Conservation (phyloP, 2,329 filamentous ascomycete genomes). For the Colletotrichum eremochloae region DNA sequence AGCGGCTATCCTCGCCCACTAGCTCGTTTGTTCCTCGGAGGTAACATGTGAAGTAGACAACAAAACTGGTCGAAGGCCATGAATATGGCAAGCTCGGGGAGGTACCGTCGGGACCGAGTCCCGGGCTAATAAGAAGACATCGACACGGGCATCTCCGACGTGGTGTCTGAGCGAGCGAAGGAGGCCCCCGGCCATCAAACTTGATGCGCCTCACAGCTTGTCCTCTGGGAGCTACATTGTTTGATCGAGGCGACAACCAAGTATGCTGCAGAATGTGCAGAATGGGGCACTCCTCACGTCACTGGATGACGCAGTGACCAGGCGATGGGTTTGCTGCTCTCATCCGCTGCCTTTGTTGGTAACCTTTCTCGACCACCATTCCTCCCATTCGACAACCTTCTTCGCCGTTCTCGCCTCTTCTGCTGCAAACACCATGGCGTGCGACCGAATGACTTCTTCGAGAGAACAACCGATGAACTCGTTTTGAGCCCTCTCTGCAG, state of each 20-base stretch:
- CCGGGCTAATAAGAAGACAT: slow-evolving; percentile 8
- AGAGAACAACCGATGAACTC: slow-evolving; percentile 84
- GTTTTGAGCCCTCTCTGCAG: slow-evolving; percentile 78
- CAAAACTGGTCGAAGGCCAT: not conserved
- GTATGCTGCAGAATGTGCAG: too few relatives aligned
- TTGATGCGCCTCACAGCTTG: not conserved
- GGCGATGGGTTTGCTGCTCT: not conserved
- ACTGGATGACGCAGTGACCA: not conserved
- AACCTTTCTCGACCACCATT: slow-evolving; percentile 75
- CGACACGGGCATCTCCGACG: not conserved
- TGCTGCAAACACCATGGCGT: slow-evolving; percentile 93
- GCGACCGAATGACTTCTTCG: slow-evolving; percentile 89
- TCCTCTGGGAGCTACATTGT: not conserved
- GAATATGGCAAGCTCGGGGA: slow-evolving; percentile 10
- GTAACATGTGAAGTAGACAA: not conserved
- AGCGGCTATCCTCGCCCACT: not conserved
- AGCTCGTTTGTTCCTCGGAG: not conserved
- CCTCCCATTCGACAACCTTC: slow-evolving; percentile 79
- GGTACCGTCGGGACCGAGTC: slow-evolving; percentile 9
- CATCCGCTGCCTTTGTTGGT: slow-evolving; percentile 34
- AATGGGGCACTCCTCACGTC: too few relatives aligned
- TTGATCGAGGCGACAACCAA: not conserved
- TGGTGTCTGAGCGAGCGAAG: too few relatives aligned
- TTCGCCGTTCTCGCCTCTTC: slow-evolving; percentile 83
- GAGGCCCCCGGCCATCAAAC: not conserved